phyloP scores from a whole-genome alignment of 2,329 filamentous ascomycete species.

The Erysiphe neolycopersici region DNA sequence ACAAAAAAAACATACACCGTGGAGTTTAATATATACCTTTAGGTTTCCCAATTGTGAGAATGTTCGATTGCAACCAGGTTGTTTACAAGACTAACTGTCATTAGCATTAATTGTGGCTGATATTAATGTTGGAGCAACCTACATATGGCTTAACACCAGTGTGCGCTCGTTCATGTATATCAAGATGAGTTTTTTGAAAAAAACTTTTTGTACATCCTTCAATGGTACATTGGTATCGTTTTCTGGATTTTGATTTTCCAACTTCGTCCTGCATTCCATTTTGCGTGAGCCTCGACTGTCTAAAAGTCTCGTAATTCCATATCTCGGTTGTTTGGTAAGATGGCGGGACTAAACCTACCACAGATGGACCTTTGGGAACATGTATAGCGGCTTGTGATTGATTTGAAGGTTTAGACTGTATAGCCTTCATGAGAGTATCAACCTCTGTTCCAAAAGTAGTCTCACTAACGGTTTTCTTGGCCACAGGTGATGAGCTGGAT shows the following conservation, averaged over 20 bases:
- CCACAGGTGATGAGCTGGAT: slow-evolving; percentile 1
- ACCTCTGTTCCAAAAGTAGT: slow-evolving; percentile 54
- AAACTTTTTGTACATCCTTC: slow-evolving; percentile 59
- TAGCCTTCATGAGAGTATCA: slow-evolving; percentile 68
- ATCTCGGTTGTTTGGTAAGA: slow-evolving; percentile 13
- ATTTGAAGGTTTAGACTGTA: slow-evolving; percentile 36
- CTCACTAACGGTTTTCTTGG: slow-evolving; percentile 10
- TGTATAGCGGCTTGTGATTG: slow-evolving; percentile 8
- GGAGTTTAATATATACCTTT: slow-evolving; percentile 28
- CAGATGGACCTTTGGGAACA: slow-evolving; percentile 1
- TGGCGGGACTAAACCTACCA: slow-evolving; percentile 7
- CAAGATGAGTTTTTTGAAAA: slow-evolving; percentile 73
- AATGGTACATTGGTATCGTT: slow-evolving; percentile 46
- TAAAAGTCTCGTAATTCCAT: slow-evolving; percentile 1
- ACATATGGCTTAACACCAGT: slow-evolving; percentile 81
- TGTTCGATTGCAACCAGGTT: slow-evolving; percentile 44
- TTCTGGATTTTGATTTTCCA: slow-evolving; percentile 15
- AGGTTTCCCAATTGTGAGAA: slow-evolving; percentile 85
- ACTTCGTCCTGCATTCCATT: slow-evolving; percentile 6
- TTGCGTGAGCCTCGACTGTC: slow-evolving; percentile 7
- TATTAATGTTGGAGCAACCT: slow-evolving; percentile 16
- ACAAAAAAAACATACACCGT: neutral
- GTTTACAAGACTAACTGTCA: slow-evolving; percentile 25
- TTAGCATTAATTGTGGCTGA: neutral
- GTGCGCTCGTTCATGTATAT: slow-evolving; percentile 70